These are phyloP conservation scores for Jaenimonas drosophilae DNA, from an alignment of 208 protist species.

Conservation along the genomic window DNA sequence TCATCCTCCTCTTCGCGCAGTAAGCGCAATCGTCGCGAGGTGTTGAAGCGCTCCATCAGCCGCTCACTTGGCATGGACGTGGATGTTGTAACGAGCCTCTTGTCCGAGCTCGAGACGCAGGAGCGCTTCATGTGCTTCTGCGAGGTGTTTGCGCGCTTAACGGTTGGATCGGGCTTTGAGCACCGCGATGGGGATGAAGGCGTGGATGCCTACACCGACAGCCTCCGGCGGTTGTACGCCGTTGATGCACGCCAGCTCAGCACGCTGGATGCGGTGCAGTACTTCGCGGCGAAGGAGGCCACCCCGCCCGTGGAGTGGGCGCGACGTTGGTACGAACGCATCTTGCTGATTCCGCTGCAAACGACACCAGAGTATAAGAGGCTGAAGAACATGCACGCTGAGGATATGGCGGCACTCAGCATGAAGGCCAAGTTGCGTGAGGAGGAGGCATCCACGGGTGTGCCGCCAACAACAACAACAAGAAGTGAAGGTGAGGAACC, in stretches of 20 bases:
- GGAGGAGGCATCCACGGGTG: neutral
- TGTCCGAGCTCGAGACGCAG: constrained; percentile 55
- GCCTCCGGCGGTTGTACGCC: constrained; percentile 55
- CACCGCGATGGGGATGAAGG: constrained; percentile 49
- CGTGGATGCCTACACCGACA: constrained; percentile 67
- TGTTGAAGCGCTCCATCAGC: constrained; percentile 31
- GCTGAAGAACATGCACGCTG: constrained; percentile 40
- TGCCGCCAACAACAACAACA: too few relatives aligned
- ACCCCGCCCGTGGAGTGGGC: constrained; percentile 74
- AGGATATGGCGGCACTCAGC: constrained; percentile 18
- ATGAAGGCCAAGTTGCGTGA: constrained; percentile 13
- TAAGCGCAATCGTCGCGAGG: constrained; percentile 5
- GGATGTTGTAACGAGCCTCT: constrained; percentile 45
- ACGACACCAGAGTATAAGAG: constrained; percentile 60
- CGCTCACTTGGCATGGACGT: constrained; percentile 57
- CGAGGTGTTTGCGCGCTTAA: constrained; percentile 77
- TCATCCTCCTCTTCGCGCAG: neutral
- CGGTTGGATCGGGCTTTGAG: constrained; percentile 42
- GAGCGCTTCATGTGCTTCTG: constrained; percentile 80
- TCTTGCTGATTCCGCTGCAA: constrained; percentile 59
- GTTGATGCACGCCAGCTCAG: constrained; percentile 47
- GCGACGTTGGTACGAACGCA: constrained; percentile 76
- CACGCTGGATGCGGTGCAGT: constrained; percentile 79
- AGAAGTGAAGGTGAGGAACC: neutral
- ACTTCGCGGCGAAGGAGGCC: constrained; percentile 63